Evolutionary conservation across 352 stramenopile species (phyloP).

Genomic region (Phytophthora ohioensis): DNA sequence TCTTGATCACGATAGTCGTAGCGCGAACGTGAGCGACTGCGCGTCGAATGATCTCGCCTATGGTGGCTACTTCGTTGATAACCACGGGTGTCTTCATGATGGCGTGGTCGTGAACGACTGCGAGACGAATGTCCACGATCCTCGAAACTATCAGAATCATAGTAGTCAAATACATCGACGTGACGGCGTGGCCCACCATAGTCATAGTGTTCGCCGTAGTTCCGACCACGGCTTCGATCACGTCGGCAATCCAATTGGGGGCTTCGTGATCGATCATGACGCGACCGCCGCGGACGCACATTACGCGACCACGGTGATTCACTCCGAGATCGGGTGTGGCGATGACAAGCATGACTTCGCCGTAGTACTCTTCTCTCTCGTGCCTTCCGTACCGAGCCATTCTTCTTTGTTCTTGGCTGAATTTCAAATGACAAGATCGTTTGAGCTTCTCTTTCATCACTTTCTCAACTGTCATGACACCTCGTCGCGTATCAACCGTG

Average conservation of each 20-base stretch:
- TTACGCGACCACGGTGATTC: too few relatives aligned
- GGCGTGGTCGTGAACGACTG: too few relatives aligned
- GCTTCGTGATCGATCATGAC: too few relatives aligned
- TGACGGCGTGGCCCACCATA: background rate
- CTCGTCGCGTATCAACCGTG: slow-evolving; percentile 25
- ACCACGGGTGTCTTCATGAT: too few relatives aligned
- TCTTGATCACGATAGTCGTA: background rate
- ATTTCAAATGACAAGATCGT: slow-evolving; percentile 3
- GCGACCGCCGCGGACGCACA: too few relatives aligned
- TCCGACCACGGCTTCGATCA: slow-evolving; percentile 3
- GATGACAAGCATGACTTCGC: too few relatives aligned
- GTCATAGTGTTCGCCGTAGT: background rate
- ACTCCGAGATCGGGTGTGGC: too few relatives aligned
- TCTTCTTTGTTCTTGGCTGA: background rate
- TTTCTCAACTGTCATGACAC: slow-evolving; percentile 15
- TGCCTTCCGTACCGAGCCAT: background rate
- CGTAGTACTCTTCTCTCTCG: background rate
- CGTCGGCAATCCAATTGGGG: background rate
- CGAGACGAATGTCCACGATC: background rate
- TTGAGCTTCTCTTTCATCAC: slow-evolving; percentile 7
- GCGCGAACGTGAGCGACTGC: background rate
- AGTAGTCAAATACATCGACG: background rate
- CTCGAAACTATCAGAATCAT: background rate
- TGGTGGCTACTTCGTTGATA: too few relatives aligned
- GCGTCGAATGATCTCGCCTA: too few relatives aligned